Base-by-base conservation (phyloP, 106 monocot species). In the Narthecium ossifragum region DNA sequence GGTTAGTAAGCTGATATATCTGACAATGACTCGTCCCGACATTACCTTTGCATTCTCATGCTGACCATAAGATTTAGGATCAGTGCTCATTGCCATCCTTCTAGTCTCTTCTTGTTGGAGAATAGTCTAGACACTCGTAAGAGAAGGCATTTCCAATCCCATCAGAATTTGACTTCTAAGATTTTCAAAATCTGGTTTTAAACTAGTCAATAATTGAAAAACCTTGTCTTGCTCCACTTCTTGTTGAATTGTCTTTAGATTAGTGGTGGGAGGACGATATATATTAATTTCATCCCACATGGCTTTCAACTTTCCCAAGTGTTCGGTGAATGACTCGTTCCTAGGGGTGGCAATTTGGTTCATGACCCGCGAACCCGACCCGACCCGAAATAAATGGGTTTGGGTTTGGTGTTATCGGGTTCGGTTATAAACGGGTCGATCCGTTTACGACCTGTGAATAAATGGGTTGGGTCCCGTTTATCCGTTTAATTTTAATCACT, bases 1-100 rank as follows among this genome's bases (percentile, higher is more conserved):
- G 14, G 48, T 49, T 49, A 21, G 48, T 49, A 49, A 49, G 48
- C 48, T 49, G 14, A 7, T 49, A 11, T 49, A 49, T 21, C 48
- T 49, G 14, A n/a, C 48, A 49, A 11, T n/a, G n/a, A 49, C 48
- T 8, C 39, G 39, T 13, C 39, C 39, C 13, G 39, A 39, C 8
- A 39, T 39, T 39, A 13, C 39, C 39, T 39, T 8, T 39, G 39
- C 48, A n/a, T 11, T 49, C n/a, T n/a, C 6, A n/a, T n/a, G n/a
- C n/a, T n/a, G n/a, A n/a, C n/a, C n/a, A n/a, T 29, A 18, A 20
- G 1, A 1, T 47, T 14, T 47, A 17, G 1, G 0, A 8, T 52
- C 25, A 52, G 8, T 15, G 26, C 5, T 5, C 52, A 52, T 52
- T 26, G 15, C 15, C 1, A 26, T 52, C 7, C 26, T 5, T 5